Conservation (phyloP, 2,329 filamentous ascomycete species). For the Chaetomium strumarium region DNA sequence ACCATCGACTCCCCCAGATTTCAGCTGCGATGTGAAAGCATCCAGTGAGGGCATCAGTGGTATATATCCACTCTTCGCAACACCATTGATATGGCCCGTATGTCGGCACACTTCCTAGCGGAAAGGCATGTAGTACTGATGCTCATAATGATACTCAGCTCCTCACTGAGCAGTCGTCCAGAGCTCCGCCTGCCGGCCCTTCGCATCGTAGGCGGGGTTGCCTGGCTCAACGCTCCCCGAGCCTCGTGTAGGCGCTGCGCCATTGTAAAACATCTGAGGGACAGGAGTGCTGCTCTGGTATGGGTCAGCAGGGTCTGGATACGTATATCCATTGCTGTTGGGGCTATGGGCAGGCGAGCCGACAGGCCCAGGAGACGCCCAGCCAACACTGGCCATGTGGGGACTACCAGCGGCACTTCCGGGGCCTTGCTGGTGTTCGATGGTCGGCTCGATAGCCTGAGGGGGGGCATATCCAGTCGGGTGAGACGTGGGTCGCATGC, state of each 20-base stretch:
- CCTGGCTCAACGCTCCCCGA: slow-evolving; percentile 68
- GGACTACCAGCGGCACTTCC: slow-evolving; percentile 76
- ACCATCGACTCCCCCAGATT: slow-evolving; percentile 81
- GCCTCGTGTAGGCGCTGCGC: slow-evolving; percentile 58
- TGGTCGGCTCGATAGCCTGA: slow-evolving; percentile 76
- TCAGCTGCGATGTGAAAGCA: slow-evolving; percentile 87
- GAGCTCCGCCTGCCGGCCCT: slow-evolving; percentile 49
- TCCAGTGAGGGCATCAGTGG: slow-evolving; percentile 76
- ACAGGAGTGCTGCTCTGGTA: slow-evolving; percentile 55
- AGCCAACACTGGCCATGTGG: slow-evolving; percentile 74
- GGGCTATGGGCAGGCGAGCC: slow-evolving; percentile 62
- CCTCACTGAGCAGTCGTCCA: slow-evolving; percentile 45
- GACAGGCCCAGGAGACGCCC: slow-evolving; percentile 78
- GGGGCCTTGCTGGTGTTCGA: slow-evolving; percentile 62
- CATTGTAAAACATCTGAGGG: slow-evolving; percentile 67
- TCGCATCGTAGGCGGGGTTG: slow-evolving; percentile 54
- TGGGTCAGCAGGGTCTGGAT: slow-evolving; percentile 70
- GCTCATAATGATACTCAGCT: neutral
- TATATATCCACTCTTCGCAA: slow-evolving; percentile 74
- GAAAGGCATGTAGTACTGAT: neutral
- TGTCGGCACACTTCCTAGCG: too few relatives aligned
- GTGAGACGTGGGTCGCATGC: slow-evolving; percentile 73
- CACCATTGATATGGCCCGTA: neutral
- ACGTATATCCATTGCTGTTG: slow-evolving; percentile 62
- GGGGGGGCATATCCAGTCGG: slow-evolving; percentile 77